A percentile compares a stretch with the other conserved stretches of the same genome.
These are phyloP conservation scores for Parascedosporium putredinis DNA, from an alignment of 2,329 filamentous ascomycete genomes.

Conservation along the genomic window DNA sequence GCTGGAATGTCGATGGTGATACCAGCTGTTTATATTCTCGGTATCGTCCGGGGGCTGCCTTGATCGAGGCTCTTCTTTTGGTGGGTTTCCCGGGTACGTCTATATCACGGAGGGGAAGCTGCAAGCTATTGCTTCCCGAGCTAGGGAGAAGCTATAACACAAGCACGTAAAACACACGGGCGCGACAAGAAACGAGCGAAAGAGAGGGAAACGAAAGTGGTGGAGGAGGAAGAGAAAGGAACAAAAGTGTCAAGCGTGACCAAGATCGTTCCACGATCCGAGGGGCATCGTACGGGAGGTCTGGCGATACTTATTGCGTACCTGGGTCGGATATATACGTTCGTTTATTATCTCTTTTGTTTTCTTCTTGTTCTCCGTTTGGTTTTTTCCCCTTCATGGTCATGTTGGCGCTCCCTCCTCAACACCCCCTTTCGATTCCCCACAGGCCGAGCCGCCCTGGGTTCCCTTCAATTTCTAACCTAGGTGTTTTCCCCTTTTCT, in stretches of 20 bases:
- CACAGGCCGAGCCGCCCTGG: neutral
- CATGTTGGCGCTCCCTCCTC: too few species aligned
- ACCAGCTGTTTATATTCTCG: neutral
- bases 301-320: slow-evolving; percentile 5
- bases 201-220: neutral
- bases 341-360: neutral
- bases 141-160: neutral
- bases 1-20: neutral
- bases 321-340: neutral
- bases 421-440: neutral
- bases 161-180: too few species aligned
- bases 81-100: neutral
- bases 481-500: too few species aligned
- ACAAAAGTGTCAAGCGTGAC: neutral
- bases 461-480: too few species aligned
- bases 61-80: neutral
- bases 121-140: neutral
- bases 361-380: too few species aligned
- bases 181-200: too few species aligned
- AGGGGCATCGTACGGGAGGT: slow-evolving; percentile 3
- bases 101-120: too few species aligned
- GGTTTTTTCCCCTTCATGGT: too few species aligned
- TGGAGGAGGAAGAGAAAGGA: neutral
- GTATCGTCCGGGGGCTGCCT: neutral
- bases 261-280: neutral